Base-by-base conservation (phyloP, 2,329 filamentous ascomycete species). In the Fusarium nygamai region DNA sequence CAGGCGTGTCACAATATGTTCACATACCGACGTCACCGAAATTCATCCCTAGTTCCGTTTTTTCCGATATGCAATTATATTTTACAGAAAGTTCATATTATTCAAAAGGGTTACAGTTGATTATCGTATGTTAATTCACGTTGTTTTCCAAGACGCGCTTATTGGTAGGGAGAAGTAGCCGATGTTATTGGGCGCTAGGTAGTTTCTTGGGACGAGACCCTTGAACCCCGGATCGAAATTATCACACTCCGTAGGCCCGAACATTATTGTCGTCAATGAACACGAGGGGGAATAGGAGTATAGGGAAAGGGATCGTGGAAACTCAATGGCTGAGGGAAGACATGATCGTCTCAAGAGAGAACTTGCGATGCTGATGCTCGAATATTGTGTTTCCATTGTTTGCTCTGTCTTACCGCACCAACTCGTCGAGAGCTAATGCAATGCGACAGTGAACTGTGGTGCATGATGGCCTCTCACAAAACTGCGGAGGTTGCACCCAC, bases 11-110 rank as follows among this genome's bases (percentile, higher is more conserved):
- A 66, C 44, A 66, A 58, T 46, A 67, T 67, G 22, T 4, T 43
- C 51, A 27, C 72, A 73, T 74, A 69, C 72, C 72, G 57, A 73
- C 64, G 44, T 67, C 68, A 66, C 53, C 5, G 31, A 14, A 62
- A 50, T 2, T 4, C 44, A 39, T 46, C 68, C 69, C 72, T 60
- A 67, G 34, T 43, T 24, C 58, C 22, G 19, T 41, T 39, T 46
- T 44, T 41, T 3, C 8, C 17, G 31, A 54, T 17, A 57, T 48
- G 39, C 4, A 56, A 53, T 57, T 66, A 19, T 41, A 41, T 14
- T 31, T 11, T 17, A 33, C 2, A 20, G 6, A 13, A 29, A 44
- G 7, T 54, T 54, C 22, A 68, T 50, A 27, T 48, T 38, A 31
- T 22, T 62, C 13, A 27, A 22, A 68, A 67, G 46, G 59, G 20